Evolutionary conservation across 352 stramenopile genomes (phyloP).

Genomic region (Halophytophthora polymorphica): DNA sequence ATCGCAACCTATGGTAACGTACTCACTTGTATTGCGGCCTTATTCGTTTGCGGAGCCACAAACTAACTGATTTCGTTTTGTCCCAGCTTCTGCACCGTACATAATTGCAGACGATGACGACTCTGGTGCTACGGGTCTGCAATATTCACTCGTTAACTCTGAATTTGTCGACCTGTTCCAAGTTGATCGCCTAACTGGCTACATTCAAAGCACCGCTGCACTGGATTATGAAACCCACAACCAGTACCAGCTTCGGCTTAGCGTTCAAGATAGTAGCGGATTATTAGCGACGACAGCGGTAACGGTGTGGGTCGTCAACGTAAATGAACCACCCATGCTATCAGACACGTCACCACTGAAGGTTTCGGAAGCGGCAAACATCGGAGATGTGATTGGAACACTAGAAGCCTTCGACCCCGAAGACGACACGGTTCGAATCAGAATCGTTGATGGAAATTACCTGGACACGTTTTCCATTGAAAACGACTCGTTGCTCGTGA

Average conservation of each 20-base stretch:
- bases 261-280: conserved; percentile 14
- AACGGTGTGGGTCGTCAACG: conserved; percentile 31
- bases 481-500: conserved; percentile 7
- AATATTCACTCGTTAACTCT: conserved; percentile 9
- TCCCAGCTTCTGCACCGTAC: conserved; percentile 13
- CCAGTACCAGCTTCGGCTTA: conserved; percentile 23
- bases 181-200: conserved; percentile 20
- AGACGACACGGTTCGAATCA: conserved; percentile 9
- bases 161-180: conserved; percentile 15
- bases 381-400: conserved; percentile 9
- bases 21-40: neutral
- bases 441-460: conserved; percentile 18
- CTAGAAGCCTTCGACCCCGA: conserved; percentile 18
- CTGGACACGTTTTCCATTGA: conserved; percentile 14
- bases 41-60: neutral
- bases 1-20: conserved; percentile 26
- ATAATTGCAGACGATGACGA: conserved; percentile 26
- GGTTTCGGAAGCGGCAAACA: conserved; percentile 17
- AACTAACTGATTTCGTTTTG: neutral
- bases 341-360: conserved; percentile 10
- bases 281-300: conserved; percentile 9
- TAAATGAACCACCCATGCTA: conserved; percentile 26
- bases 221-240: conserved; percentile 33
- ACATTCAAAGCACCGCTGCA: conserved; percentile 13
- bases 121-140: conserved; percentile 6